Base-by-base conservation (phyloP, 2,329 filamentous ascomycete genomes). In the Ambrosiella beaveri region DNA sequence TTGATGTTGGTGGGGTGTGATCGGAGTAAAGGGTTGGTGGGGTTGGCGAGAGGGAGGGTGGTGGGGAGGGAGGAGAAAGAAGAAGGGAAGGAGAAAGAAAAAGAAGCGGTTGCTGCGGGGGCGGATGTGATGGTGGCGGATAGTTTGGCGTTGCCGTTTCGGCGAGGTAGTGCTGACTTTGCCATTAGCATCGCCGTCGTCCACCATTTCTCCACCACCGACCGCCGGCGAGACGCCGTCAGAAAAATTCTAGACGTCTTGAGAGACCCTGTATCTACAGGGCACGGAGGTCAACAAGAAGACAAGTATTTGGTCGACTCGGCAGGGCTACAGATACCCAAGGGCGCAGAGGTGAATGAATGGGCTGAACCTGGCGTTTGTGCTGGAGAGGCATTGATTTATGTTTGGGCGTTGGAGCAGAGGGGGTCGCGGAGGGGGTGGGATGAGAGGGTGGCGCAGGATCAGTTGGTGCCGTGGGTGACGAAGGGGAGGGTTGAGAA, bases 351-450 rank as follows among this genome's bases (percentile, higher is more conserved):
- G 39, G 51, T 57, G 4, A 41, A 49, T n/a, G 58, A 60, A n/a
- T 7, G 36, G 12, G 50, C 50, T 82, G 55, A 36, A 15, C 7
- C 12, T 7, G 40, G 39, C 13, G 52, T 47, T 11, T 7, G 15
- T 2, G 51, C 56, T 17, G 88, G 88, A 1, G 81, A 77, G 67
- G 84, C 85, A 13, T 73, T 97, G 59, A 76, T 97, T 56, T 96
- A 93, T 68, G 91, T 94, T 15, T 97, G 93, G 93, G 93, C 93
- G 0, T 75, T 98, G 17, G 93, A 98, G 75, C 93, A 98, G 72
- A 84, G 85, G 64, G 74, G 74, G 59, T 95, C 89, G 70, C 80
- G 93, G 59, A 76, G 93, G 62, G 91, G 91, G 1, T 98, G 91
- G 91, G 82, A 89, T 66, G 83, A 86, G 67, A 82, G 82, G 17